A percentile compares a stretch with the other conserved stretches of the same genome.
phyloP scores from a whole-genome alignment of 1,139 yeast species.

The Candida dubliniensis region DNA sequence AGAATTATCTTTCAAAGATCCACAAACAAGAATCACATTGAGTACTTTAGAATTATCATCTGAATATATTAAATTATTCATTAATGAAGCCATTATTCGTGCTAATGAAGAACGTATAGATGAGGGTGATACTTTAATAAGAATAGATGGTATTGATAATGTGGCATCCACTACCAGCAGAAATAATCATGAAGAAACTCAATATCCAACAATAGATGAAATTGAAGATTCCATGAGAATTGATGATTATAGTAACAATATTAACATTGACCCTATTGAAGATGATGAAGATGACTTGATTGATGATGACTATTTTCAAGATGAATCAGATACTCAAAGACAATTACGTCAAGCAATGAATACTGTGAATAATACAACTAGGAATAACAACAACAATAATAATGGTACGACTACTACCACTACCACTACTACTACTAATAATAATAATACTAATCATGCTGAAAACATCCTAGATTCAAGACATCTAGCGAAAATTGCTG shows the following conservation, averaged over 20 bases:
- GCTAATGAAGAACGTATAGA: constrained; percentile 53
- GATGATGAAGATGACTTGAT: constrained; percentile 16
- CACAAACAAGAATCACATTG: constrained; percentile 49
- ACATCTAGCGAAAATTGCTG: constrained; percentile 55
- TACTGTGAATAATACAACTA: not conserved
- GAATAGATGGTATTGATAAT: constrained; percentile 37
- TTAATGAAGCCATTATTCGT: constrained; percentile 62
- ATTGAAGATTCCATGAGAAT: constrained; percentile 15
- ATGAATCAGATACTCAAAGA: constrained; percentile 22
- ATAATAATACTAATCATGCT: constrained; percentile 18
- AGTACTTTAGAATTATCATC: constrained; percentile 51
- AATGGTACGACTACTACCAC: too few relatives aligned
- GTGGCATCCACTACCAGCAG: constrained; percentile 7
- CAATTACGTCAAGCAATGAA: constrained; percentile 18
- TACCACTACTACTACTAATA: too few relatives aligned
- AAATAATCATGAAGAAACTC: constrained; percentile 14
- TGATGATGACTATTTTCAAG: constrained; percentile 10
- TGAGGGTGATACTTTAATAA: constrained; percentile 28
- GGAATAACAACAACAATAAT: not conserved
- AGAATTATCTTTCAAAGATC: constrained; percentile 49
- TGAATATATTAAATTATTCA: constrained; percentile 59
- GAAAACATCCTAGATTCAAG: constrained; percentile 44
- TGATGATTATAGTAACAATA: constrained; percentile 11
- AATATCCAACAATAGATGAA: constrained; percentile 19
- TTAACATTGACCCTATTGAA: constrained; percentile 13